These are phyloP conservation scores for Mesostigma viride DNA, from an alignment of 139 green algal genomes.

Conservation along the genomic window DNA sequence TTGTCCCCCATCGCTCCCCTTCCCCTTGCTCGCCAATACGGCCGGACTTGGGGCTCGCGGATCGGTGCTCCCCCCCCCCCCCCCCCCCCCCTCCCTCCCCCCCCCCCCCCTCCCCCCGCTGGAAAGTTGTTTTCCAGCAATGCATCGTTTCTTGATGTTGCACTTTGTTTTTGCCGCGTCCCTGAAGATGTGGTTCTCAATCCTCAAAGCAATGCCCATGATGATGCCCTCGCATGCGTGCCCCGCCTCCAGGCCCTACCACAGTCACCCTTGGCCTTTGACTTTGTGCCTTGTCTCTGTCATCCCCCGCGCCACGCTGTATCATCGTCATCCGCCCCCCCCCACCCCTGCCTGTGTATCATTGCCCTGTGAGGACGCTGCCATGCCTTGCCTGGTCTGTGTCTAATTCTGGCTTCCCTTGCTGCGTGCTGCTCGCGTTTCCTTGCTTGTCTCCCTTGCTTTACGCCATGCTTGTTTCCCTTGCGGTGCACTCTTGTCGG, in stretches of 20 bases:
- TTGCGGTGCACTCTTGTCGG: no score
- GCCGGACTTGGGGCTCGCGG: not conserved
- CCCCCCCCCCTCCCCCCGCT: not conserved
- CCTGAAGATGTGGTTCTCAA: no score
- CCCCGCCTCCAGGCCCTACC: not conserved
- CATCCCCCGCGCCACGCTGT: not conserved
- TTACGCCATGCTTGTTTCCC: no score
- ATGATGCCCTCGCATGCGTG: not conserved
- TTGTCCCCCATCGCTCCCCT: no score
- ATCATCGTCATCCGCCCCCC: not conserved
- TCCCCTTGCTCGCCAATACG: no score
- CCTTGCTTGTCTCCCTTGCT: no score
- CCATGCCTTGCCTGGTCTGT: not conserved
- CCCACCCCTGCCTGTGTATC: not conserved
- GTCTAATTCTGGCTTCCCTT: no score
- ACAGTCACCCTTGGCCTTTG: not conserved
- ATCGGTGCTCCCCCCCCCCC: not conserved
- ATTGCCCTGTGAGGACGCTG: constrained; percentile 8
- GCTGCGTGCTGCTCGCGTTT: no score
- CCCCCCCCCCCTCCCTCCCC: not conserved
- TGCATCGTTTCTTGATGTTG: no score
- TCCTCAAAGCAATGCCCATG: no score
- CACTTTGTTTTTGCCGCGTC: no score
- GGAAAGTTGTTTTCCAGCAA: no score
- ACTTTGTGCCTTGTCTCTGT: not conserved